Base-by-base conservation (phyloP, 2,329 filamentous ascomycete genomes). In the Penicillium brasilianum region DNA sequence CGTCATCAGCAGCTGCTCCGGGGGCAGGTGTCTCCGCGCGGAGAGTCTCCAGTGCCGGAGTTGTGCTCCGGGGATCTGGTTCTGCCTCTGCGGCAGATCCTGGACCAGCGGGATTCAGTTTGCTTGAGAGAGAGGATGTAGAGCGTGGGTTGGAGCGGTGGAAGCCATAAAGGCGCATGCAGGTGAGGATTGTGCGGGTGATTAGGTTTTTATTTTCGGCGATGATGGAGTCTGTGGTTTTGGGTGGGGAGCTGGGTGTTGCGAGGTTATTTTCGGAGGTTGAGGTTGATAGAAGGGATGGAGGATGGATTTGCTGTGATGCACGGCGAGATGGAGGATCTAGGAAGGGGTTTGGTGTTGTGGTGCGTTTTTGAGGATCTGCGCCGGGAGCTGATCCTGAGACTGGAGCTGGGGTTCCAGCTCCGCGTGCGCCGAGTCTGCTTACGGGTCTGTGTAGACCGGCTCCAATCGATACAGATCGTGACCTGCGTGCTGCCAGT, bases 141-240 rank as follows among this genome's bases (percentile, higher is more conserved):
- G 70, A 62, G 34, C 69, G 71, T 25, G 60, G 65, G 5, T 68
- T 66, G 6, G 74, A 65, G 20, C 78, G 74, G 65, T 78, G 74
- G 61, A 74, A 80, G 1, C 78, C 78, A 57, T 79, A 80, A 4
- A 80, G 64, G 11, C 78, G 77, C 77, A 80, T 77, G 60, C 77
- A 78, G 0, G 78, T 80, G 56, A 80, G 62, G 8, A 79, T 78
- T 2, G 76, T 80, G 49, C 78, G 75, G 9, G 76, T 78, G 34
- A 80, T 75, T 20, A 76, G 68, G 43, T 75, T 74, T 59, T 80
- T 80, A 50, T 80, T 80, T 30, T 77, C 68, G 1, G 74, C 57
- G 46, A 78, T 69, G 16, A 76, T 66, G 4, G 62, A 64, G 37
- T 74, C 73, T 0, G 69, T 58, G 51, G 71, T 68, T 55, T 74